Evolutionary conservation across 768 basidiomycete species (phyloP).

Genomic region (Lactifluus subvellereus): DNA sequence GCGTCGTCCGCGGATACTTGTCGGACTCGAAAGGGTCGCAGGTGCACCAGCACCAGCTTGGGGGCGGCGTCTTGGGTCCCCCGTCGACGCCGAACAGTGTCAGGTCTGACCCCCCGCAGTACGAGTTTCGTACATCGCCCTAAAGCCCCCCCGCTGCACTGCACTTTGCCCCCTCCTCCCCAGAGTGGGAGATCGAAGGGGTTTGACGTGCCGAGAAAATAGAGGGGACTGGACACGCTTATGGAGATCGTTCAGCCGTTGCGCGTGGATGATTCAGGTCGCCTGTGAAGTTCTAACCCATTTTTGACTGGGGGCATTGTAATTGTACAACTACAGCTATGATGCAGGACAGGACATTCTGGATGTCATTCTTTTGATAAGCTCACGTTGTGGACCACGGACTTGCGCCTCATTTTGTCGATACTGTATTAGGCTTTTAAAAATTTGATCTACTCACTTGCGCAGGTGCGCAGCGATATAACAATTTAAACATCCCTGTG

Average conservation of each 20-base stretch:
- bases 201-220: background rate
- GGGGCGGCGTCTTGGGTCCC: background rate
- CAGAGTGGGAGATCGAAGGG: background rate
- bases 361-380: background rate
- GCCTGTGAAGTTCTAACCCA: background rate
- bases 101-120: background rate
- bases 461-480: background rate
- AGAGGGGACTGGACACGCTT: background rate
- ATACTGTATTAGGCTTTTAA: background rate
- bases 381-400: background rate
- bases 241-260: background rate
- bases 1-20: slow-evolving; percentile 1
- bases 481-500: background rate
- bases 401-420: background rate
- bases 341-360: background rate
- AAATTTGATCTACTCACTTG: background rate
- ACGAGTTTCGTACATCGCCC: background rate
- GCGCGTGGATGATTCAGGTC: background rate
- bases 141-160: background rate
- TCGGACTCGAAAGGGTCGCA: background rate
- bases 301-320: no score
- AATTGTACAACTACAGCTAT: background rate
- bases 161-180: background rate
- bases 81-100: background rate
- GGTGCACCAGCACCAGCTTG: background rate